Evolutionary conservation across 805 yeast species (phyloP).

Genomic region (Komagataella ulmi): DNA sequence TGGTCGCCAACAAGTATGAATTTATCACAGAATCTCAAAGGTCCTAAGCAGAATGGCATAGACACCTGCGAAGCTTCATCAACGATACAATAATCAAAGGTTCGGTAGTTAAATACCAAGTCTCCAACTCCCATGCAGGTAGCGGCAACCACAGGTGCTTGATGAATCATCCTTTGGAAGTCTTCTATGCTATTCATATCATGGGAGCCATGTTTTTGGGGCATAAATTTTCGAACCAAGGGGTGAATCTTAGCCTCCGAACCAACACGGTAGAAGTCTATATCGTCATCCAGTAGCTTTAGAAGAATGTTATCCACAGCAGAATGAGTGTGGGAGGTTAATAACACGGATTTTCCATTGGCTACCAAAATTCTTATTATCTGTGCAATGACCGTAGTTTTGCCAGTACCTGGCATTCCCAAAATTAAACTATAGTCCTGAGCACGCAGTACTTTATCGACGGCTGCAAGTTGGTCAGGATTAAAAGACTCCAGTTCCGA

Average conservation of each 20-base stretch:
- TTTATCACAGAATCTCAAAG: slow-evolving; percentile 60
- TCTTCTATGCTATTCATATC: slow-evolving; percentile 25
- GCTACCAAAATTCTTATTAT: slow-evolving; percentile 48
- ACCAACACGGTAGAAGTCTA: slow-evolving; percentile 59
- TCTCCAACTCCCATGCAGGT: slow-evolving; percentile 74
- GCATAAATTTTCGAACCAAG: slow-evolving; percentile 38
- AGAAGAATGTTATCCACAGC: slow-evolving; percentile 89
- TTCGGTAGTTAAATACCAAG: slow-evolving; percentile 37
- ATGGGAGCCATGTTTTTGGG: slow-evolving; percentile 22
- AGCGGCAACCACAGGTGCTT: slow-evolving; percentile 70
- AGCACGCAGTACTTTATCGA: slow-evolving; percentile 48
- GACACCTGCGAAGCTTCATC: slow-evolving; percentile 97
- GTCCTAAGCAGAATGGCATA: slow-evolving; percentile 84
- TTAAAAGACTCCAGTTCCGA: slow-evolving; percentile 30
- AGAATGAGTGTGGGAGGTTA: slow-evolving; percentile 86
- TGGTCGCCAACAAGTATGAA: slow-evolving; percentile 96
- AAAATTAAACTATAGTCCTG: slow-evolving; percentile 69
- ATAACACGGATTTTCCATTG: slow-evolving; percentile 51
- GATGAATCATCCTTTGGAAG: slow-evolving; percentile 30
- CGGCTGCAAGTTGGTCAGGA: slow-evolving; percentile 57
- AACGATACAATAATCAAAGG: slow-evolving; percentile 84
- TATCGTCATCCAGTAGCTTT: slow-evolving; percentile 39
- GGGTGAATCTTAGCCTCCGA: slow-evolving; percentile 44
- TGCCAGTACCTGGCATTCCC: slow-evolving; percentile 99
- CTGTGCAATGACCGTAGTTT: slow-evolving; percentile 79